A percentile compares a stretch with the other conserved stretches of the same genome.
phyloP scores from a whole-genome alignment of 2,329 filamentous ascomycete species.

The Verticillium isaacii region DNA sequence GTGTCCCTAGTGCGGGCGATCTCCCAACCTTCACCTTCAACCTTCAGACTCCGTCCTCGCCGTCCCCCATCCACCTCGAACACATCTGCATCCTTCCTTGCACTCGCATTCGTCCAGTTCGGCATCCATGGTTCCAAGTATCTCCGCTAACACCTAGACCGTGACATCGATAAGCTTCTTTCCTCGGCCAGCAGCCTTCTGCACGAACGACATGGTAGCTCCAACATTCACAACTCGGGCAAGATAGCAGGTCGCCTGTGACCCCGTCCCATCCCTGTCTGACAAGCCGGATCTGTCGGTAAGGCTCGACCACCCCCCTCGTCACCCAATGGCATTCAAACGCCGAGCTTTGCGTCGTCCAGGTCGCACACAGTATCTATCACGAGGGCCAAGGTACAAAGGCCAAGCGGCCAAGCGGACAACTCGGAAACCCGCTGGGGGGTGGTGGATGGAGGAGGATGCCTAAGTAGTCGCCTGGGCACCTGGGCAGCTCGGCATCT shows the following conservation, averaged over 20 bases:
- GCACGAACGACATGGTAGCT: background rate
- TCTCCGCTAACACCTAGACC: too few relatives aligned
- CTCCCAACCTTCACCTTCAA: background rate
- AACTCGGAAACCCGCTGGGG: background rate
- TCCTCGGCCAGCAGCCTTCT: background rate
- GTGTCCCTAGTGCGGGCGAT: background rate
- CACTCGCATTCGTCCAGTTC: too few relatives aligned
- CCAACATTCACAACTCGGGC: background rate
- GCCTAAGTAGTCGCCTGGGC: background rate
- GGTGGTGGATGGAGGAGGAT: background rate
- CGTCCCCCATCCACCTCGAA: background rate
- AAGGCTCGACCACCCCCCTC: background rate
- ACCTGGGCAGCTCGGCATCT: background rate
- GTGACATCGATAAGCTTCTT: too few relatives aligned
- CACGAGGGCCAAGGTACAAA: background rate
- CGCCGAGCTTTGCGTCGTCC: background rate
- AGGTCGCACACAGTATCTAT: background rate
- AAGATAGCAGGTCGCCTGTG: background rate
- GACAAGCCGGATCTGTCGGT: background rate
- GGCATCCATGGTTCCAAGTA: too few relatives aligned
- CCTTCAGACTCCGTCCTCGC: background rate
- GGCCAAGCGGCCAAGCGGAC: background rate
- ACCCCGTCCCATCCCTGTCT: background rate
- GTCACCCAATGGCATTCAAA: background rate
- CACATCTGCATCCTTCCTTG: background rate